phyloP scores from a whole-genome alignment of 768 basidiomycete genomes.

The Agrocybe chaxingu region DNA sequence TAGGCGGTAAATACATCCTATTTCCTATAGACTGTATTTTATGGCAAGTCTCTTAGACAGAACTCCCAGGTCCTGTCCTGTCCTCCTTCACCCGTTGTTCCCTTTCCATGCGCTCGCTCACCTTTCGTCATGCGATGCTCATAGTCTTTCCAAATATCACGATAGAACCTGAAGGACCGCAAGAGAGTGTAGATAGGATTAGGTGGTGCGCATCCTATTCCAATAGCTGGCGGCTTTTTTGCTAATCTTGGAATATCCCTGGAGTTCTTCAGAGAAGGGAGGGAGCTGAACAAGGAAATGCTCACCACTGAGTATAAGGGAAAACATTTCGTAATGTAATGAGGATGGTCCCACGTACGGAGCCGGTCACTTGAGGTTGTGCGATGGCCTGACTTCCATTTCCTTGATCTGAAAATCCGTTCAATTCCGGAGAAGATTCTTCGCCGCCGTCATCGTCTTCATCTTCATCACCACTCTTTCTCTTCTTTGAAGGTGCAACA shows the following conservation, averaged over 20 bases:
- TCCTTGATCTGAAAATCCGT: conserved; percentile 2
- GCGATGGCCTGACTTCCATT: conserved; percentile 8
- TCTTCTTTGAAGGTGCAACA: conserved; percentile 35
- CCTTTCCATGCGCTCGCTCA: conserved; percentile 61
- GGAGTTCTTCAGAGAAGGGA: conserved; percentile 2
- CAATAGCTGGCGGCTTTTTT: conserved; percentile 63
- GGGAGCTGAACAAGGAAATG: conserved; percentile 8
- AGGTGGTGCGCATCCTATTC: conserved; percentile 37
- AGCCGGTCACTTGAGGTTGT: conserved; percentile 7
- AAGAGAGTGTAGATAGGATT: conserved; percentile 70
- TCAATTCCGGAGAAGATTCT: conserved; percentile 23
- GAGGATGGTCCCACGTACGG: conserved; percentile 67
- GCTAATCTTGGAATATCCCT: conserved; percentile 81
- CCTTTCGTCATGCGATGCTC: conserved; percentile 96
- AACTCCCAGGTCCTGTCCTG: conserved; percentile 92
- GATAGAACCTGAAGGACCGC: conserved; percentile 78
- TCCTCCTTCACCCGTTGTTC: conserved; percentile 67
- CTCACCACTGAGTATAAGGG: conserved; percentile 86
- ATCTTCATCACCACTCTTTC: conserved; percentile 41
- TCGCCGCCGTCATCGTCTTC: conserved; percentile 42
- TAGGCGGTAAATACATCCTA: not conserved
- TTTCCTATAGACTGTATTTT: not conserved
- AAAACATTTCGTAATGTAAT: conserved; percentile 83
- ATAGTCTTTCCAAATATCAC: conserved; percentile 76
- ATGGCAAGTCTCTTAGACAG: conserved; percentile 36